Conservation (phyloP, 2,329 filamentous ascomycete genomes). For the Colletotrichum siamense region DNA sequence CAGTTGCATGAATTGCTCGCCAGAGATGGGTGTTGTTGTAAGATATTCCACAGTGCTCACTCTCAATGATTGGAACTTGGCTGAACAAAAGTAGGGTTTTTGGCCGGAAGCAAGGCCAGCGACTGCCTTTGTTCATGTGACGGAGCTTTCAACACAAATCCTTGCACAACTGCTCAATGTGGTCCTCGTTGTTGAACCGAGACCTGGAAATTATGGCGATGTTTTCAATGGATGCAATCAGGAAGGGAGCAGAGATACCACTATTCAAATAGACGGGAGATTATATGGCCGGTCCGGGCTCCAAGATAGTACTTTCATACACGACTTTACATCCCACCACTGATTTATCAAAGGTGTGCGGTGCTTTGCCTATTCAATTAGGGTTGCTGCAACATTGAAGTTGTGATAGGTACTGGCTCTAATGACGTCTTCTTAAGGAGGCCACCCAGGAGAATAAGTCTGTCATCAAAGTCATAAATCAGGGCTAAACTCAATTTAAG, state of each 20-base stretch:
- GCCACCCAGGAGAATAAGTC: no score
- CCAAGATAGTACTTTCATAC: neutral
- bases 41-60: neutral
- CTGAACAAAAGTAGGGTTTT: neutral
- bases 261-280: neutral
- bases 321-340: neutral
- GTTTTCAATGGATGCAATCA: neutral
- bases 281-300: neutral
- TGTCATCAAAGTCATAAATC: no score
- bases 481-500: no score
- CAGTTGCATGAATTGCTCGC: neutral
- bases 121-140: neutral
- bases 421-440: neutral
- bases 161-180: neutral
- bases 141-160: neutral
- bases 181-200: neutral
- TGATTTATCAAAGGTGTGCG: fast-evolving
- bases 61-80: neutral
- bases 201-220: fast-evolving
- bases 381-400: neutral
- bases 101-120: neutral
- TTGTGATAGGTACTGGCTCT: neutral
- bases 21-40: neutral
- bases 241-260: neutral
- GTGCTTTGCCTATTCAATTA: neutral